phyloP scores from a whole-genome alignment of 768 basidiomycete species.

The Clavulina sp. region DNA sequence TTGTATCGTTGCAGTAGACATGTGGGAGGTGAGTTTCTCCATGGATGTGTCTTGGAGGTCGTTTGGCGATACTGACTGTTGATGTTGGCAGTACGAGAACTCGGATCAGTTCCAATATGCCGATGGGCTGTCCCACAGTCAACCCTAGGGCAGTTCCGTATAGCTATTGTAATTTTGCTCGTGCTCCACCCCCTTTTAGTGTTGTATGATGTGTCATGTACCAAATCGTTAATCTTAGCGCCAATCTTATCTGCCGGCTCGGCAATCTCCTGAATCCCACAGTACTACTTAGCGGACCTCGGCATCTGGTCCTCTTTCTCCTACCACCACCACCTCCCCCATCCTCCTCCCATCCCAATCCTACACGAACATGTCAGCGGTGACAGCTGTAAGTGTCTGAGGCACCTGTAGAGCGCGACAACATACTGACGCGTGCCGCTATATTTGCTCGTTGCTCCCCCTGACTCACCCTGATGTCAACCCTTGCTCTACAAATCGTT shows the following conservation, averaged over 20 bases:
- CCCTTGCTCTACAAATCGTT: no score
- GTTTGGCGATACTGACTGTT: background rate
- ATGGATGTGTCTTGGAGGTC: no score
- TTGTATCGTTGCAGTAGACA: conserved; percentile 89
- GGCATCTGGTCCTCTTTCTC: background rate
- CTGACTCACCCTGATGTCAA: no score
- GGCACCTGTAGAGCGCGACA: no score
- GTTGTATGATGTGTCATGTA: no score
- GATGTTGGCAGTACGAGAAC: conserved; percentile 45
- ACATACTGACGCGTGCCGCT: no score
- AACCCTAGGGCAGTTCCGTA: background rate
- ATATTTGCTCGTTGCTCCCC: no score
- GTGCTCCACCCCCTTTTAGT: background rate
- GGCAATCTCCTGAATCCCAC: background rate
- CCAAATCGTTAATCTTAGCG: no score
- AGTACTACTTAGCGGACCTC: background rate
- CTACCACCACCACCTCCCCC: background rate
- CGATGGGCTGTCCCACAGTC: conserved; percentile 22
- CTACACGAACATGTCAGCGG: no score
- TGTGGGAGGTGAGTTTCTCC: conserved; percentile 68
- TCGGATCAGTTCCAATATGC: conserved; percentile 71
- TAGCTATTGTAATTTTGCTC: background rate
- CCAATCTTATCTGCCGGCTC: background rate
- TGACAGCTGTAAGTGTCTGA: no score
- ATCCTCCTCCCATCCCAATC: no score